These are phyloP conservation scores for Carex parvula DNA, from an alignment of 176 grass and related monocot species.

Conservation along the genomic window DNA sequence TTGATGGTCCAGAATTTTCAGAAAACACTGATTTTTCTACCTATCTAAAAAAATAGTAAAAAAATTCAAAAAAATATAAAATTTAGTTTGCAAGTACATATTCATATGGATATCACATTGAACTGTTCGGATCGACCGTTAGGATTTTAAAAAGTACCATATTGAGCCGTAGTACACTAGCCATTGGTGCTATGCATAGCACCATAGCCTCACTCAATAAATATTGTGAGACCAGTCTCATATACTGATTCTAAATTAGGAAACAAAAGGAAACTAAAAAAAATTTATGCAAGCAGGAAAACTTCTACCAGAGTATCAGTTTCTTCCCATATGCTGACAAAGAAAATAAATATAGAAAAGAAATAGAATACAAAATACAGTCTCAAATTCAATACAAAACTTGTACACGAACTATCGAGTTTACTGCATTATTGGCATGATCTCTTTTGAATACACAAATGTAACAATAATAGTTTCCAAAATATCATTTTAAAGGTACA, in stretches of 20 bases:
- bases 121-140: no score
- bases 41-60: no score
- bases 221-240: no score
- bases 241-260: slow-evolving; percentile 9
- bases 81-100: no score
- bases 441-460: background rate
- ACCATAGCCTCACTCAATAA: no score
- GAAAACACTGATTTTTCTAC: no score
- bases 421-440: background rate
- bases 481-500: background rate
- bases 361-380: background rate
- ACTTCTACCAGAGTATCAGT: background rate
- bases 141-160: no score
- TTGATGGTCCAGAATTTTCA: no score
- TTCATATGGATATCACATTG: no score
- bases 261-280: background rate
- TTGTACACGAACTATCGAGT: background rate
- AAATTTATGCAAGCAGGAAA: background rate
- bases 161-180: no score
- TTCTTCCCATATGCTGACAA: slow-evolving; percentile 10
- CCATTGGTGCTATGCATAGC: no score
- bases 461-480: background rate
- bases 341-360: background rate
- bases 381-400: background rate
- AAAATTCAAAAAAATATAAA: no score